phyloP scores from a whole-genome alignment of 2,329 filamentous ascomycete species.

The Daldinia eschscholtzii region DNA sequence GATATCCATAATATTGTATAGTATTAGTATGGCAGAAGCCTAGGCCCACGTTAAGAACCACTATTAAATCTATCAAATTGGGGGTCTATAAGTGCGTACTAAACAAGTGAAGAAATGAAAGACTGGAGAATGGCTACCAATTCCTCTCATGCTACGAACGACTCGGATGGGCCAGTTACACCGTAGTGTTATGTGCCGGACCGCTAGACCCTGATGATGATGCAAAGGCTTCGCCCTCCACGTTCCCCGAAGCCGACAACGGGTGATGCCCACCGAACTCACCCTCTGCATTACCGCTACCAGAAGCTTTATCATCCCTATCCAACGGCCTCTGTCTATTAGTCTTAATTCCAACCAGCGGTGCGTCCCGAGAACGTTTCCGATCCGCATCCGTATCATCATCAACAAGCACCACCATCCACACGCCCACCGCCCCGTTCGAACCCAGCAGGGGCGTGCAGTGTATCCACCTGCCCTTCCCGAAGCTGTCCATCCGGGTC shows the following conservation, averaged over 20 bases:
- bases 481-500: conserved; percentile 63
- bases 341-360: conserved; percentile 44
- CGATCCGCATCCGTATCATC: conserved; percentile 60
- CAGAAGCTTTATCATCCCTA: conserved; percentile 1
- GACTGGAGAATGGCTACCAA: background rate
- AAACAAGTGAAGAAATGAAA: background rate
- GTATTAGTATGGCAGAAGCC: background rate
- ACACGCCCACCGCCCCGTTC: conserved; percentile 77
- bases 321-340: conserved; percentile 26
- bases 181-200: background rate
- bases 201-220: no score
- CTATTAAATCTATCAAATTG: no score
- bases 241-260: background rate
- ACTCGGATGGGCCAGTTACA: background rate
- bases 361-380: conserved; percentile 42
- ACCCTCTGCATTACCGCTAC: background rate
- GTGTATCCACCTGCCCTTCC: conserved; percentile 79
- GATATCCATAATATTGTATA: background rate
- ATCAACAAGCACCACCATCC: conserved; percentile 82
- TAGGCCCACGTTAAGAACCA: background rate
- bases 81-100: no score
- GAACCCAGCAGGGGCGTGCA: conserved; percentile 78
- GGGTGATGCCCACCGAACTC: background rate
- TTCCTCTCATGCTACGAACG: background rate
- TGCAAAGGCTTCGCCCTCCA: background rate